Percentiles rank a stretch among this genome's conserved stretches.
Evolutionary conservation across 495 filamentous ascomycete species (phyloP).

Genomic region (Glonium stellatum): DNA sequence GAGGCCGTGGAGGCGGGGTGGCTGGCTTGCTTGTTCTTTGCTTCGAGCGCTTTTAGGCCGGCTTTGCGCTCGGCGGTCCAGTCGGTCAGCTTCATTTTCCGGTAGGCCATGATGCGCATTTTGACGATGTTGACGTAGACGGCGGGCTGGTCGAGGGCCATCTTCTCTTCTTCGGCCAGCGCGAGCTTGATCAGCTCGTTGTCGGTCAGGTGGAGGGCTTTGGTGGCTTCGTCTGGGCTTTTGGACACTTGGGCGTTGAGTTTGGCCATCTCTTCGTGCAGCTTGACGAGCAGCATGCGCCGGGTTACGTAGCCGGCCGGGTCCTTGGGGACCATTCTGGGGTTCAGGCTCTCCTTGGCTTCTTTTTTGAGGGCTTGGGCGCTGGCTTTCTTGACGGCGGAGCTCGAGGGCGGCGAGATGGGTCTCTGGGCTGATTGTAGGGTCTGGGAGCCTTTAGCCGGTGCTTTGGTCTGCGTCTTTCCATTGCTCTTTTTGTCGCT

Average conservation of each 20-base stretch:
- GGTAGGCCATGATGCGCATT: conserved; percentile 63
- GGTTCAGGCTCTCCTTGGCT: conserved; percentile 56
- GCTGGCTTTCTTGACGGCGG: neutral
- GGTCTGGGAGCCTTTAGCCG: neutral
- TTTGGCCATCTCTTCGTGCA: conserved; percentile 66
- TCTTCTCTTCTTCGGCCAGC: conserved; percentile 76
- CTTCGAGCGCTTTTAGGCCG: conserved; percentile 34
- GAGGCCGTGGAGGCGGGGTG: too few species aligned
- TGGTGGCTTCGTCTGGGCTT: conserved; percentile 49
- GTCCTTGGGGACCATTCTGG: conserved; percentile 64
- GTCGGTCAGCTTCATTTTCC: conserved; percentile 59
- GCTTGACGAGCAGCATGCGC: conserved; percentile 56
- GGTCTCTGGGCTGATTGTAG: neutral
- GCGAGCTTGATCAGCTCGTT: conserved; percentile 70
- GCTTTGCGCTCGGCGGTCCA: conserved; percentile 52
- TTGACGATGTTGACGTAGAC: conserved; percentile 82
- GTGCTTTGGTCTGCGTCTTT: neutral
- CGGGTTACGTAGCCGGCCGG: conserved; percentile 67
- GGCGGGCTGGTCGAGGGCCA: conserved; percentile 54
- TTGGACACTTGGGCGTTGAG: conserved; percentile 55
- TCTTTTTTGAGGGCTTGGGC: neutral
- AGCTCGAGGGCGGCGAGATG: neutral
- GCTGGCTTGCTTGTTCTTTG: conserved; percentile 30
- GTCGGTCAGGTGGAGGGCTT: conserved; percentile 52
- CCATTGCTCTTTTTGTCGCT: neutral